Evolutionary conservation across 208 protist species (phyloP), one percentile per base, ranked within the genome.

Genomic region (Blastocrithidia nonstop): DNA sequence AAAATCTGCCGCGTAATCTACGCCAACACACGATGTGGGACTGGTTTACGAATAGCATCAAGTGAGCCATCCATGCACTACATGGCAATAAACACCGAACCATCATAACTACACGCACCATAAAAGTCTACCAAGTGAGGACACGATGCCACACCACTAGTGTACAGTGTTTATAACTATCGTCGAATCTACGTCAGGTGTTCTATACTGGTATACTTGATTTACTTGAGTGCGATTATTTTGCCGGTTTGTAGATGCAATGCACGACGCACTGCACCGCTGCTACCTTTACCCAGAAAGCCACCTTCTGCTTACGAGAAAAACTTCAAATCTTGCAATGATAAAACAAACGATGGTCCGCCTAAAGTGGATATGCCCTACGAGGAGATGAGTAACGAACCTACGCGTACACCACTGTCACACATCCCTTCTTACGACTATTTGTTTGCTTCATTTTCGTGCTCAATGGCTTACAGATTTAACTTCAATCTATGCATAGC

Each of bases 1-100:
- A 95, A 60, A 47, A 96, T 75, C 41, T 69, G 73, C 3, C 74
- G 76, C 17, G 78, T 74, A 15, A 94, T 62, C 45, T 55, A 66
- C 9, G 62, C 71, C 22, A 93, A 53, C 7, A 82, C 71, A 0
- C 43, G 32, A 3, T 54, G 41, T 13, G 79, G 77, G 26, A 88
- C 50, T 0, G 74, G 73, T 35, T 65, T 71, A 21, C 25, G 38
- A 2, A 91, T 51, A 48, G 66, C 59, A 33, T 71, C 70, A 16
- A 95, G 61, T n/a, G 83, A 89, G 2, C 87, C 82, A 63, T 92
- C 87, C 54, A 95, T 64, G 46, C 74, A 87, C 59, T 95, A 82
- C 64, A 95, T 84, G 16, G 78, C 87, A 43, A 95, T 95, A 36
- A 84, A 88, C 15, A 92, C 75, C 0, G 74, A 79, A n/a, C 81